Conservation (phyloP, 805 yeast genomes). For the Cyberlindnera nakhonratchasimensis region DNA sequence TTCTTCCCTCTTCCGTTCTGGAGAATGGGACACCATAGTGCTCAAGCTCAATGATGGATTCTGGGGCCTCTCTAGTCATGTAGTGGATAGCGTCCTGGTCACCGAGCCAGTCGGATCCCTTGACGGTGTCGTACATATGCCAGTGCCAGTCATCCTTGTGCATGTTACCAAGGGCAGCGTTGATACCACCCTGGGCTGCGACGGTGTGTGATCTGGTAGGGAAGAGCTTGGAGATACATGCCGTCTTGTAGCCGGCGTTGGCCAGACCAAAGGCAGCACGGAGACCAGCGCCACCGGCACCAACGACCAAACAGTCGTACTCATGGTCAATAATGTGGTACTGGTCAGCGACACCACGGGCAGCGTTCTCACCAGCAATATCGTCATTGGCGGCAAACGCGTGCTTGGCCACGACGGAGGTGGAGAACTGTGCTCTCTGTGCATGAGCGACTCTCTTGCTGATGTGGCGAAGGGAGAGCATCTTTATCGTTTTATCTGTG, state of each 20-base stretch:
- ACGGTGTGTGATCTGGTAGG: constrained; percentile 99
- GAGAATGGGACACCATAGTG: constrained; percentile 98
- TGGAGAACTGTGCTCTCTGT: constrained; percentile 22
- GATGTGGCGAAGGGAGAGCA: constrained; percentile 28
- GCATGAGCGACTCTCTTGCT: constrained; percentile 16
- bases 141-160: constrained; percentile 98
- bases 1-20: constrained; percentile 93
- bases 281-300: constrained; percentile 99
- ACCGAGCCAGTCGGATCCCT: constrained; percentile 99
- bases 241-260: constrained; percentile 95
- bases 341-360: constrained; percentile 56
- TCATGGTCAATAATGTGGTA: constrained; percentile 96
- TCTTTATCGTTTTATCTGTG: constrained; percentile 5
- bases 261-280: constrained; percentile 98
- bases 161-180: constrained; percentile 98
- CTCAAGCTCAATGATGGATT: constrained; percentile 92
- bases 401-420: constrained; percentile 21
- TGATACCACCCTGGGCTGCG: constrained; percentile 99
- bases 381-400: constrained; percentile 37
- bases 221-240: constrained; percentile 93
- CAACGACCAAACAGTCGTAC: constrained; percentile 95
- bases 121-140: constrained; percentile 99
- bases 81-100: constrained; percentile 99
- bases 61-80: constrained; percentile 98
- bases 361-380: constrained; percentile 48